Conservation (phyloP, 2,329 filamentous ascomycete genomes). For the Ilyonectria robusta region DNA sequence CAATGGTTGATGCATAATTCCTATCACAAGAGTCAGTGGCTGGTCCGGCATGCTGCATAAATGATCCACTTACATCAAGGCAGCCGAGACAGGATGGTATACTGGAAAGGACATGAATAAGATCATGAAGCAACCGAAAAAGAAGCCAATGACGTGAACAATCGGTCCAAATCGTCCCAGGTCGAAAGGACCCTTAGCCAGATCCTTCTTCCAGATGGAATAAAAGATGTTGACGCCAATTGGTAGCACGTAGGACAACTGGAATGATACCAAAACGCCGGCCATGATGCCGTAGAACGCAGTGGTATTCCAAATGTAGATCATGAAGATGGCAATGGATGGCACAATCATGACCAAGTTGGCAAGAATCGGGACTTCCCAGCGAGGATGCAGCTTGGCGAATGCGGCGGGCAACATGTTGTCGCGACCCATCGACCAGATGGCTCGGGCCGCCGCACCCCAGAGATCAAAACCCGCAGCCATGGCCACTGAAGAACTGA, state of each 20-base stretch:
- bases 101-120: conserved; percentile 31
- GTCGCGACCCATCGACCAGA: conserved; percentile 31
- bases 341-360: conserved; percentile 21
- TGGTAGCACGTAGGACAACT: conserved; percentile 23
- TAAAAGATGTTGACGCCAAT: conserved; percentile 26
- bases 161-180: conserved; percentile 5
- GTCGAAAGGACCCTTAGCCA: conserved; percentile 20
- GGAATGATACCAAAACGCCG: conserved; percentile 27
- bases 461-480: conserved; percentile 28
- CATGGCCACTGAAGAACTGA: conserved; percentile 19
- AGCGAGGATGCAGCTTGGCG: conserved; percentile 19
- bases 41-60: not conserved
- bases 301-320: conserved; percentile 33
- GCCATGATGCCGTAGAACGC: conserved; percentile 32
- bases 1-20: conserved; percentile 22
- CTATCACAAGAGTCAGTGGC: not conserved
- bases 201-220: conserved; percentile 11
- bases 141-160: conserved; percentile 9
- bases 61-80: conserved; percentile 18
- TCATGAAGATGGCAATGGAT: conserved; percentile 24
- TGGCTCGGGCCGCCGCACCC: conserved; percentile 26
- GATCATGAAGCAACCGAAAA: conserved; percentile 26
- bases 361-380: conserved; percentile 18
- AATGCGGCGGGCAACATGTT: conserved; percentile 21
- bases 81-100: conserved; percentile 14